phyloP scores from a whole-genome alignment of 441 rosid species.

The Hura crepitans region DNA sequence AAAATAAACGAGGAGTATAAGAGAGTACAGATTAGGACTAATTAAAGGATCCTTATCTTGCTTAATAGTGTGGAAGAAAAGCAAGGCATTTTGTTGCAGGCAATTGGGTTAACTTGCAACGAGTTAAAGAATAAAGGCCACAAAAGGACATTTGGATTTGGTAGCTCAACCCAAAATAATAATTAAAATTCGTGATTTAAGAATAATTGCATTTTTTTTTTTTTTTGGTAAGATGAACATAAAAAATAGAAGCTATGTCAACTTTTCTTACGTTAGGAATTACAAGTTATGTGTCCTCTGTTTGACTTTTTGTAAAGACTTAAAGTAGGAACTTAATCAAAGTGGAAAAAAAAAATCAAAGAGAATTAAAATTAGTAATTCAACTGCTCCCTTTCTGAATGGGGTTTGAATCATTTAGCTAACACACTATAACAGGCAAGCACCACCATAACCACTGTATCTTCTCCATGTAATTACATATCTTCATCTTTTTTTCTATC shows the following conservation, averaged over 20 bases:
- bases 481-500: conserved; percentile 12
- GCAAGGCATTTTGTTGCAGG: conserved; percentile 27
- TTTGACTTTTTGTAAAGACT: conserved; percentile 32
- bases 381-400: conserved; percentile 56
- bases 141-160: conserved; percentile 39
- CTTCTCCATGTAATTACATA: conserved; percentile 29
- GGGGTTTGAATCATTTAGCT: conserved; percentile 41
- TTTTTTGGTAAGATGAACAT: no score
- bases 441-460: conserved; percentile 49
- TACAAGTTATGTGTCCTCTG: conserved; percentile 1
- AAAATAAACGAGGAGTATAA: not conserved
- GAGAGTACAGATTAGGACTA: not conserved
- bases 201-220: not conserved
- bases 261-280: conserved; percentile 23
- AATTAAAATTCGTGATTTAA: not conserved
- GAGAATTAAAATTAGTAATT: conserved; percentile 26
- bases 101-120: conserved; percentile 22
- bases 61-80: conserved; percentile 1
- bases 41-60: not conserved
- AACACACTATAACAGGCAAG: conserved; percentile 46
- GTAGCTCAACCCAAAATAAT: conserved; percentile 32
- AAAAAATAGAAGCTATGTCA: no score
- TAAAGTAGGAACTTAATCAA: conserved; percentile 3
- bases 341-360: not conserved
- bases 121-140: conserved; percentile 19